Conservation (phyloP, 495 filamentous ascomycete genomes). For the Annulohypoxylon maeteangense region DNA sequence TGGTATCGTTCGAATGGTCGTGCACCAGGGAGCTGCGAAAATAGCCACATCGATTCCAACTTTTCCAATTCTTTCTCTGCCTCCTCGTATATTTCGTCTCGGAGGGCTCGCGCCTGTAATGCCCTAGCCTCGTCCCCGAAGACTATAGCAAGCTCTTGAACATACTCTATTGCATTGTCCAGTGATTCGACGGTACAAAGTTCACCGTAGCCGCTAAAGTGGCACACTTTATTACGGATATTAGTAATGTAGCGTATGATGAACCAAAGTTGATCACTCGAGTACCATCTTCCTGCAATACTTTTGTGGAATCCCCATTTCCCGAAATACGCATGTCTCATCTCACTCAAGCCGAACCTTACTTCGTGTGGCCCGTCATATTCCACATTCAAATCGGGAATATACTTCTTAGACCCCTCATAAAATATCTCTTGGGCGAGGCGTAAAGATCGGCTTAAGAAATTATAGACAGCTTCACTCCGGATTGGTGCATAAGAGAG, state of each 20-base stretch:
- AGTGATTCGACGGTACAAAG: not conserved
- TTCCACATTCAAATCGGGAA: too few relatives aligned
- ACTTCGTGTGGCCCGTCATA: slow-evolving; percentile 5
- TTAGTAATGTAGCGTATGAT: not conserved
- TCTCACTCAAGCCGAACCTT: not conserved
- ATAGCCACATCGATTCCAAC: not conserved
- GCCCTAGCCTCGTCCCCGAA: not conserved
- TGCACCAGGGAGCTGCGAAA: not conserved
- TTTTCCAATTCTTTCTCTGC: not conserved
- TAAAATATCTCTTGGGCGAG: slow-evolving; percentile 17
- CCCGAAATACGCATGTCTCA: not conserved
- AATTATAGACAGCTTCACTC: not conserved
- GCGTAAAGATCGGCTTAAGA: not conserved
- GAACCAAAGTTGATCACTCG: not conserved
- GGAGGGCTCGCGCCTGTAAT: not conserved
- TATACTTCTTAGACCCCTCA: not conserved
- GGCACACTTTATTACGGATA: not conserved
- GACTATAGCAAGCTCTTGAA: not conserved
- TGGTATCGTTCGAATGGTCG: not conserved
- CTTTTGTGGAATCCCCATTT: not conserved
- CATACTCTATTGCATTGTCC: not conserved
- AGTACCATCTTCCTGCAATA: not conserved
- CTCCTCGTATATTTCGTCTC: not conserved
- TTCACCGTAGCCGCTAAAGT: not conserved
- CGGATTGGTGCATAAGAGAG: not conserved